A percentile compares a stretch with the other conserved stretches of the same genome.
phyloP scores from a whole-genome alignment of 169 alveolate genomes.

The Plasmodium vinckei region DNA sequence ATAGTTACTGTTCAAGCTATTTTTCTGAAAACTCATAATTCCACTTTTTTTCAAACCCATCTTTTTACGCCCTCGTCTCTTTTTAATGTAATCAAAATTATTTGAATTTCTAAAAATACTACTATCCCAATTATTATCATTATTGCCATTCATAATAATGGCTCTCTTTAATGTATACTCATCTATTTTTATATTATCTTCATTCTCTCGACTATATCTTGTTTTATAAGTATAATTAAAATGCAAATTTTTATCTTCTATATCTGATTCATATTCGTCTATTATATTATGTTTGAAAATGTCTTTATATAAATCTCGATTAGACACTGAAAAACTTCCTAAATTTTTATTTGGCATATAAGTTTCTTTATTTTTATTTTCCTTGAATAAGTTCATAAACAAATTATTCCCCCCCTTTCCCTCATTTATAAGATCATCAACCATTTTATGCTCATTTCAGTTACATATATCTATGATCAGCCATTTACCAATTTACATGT shows the following conservation, averaged over 20 bases:
- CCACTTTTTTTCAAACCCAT: not conserved
- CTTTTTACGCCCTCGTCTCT: not conserved
- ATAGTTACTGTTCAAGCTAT: not conserved
- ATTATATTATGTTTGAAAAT: conserved; percentile 6
- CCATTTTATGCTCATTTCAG: not conserved
- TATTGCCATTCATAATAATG: not conserved
- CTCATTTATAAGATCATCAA: not conserved
- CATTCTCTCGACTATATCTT: conserved; percentile 49
- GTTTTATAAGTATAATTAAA: conserved; percentile 22
- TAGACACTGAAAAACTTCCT: conserved; percentile 25
- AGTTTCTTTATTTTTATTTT: not conserved
- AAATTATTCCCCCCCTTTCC: not conserved
- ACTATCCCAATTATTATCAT: not conserved
- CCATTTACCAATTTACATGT: no score
- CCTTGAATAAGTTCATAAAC: not conserved
- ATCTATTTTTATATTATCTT: conserved; percentile 28
- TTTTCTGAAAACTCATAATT: not conserved
- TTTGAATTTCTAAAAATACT: not conserved
- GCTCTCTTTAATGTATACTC: conserved; percentile 57
- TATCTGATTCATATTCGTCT: conserved; percentile 16
- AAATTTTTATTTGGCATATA: not conserved
- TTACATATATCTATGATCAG: no score
- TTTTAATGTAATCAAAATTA: not conserved
- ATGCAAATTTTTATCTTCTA: not conserved
- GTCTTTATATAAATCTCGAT: not conserved